Base-by-base conservation (phyloP, 257 asterid genomes). In the Solanum raphanifolium region DNA sequence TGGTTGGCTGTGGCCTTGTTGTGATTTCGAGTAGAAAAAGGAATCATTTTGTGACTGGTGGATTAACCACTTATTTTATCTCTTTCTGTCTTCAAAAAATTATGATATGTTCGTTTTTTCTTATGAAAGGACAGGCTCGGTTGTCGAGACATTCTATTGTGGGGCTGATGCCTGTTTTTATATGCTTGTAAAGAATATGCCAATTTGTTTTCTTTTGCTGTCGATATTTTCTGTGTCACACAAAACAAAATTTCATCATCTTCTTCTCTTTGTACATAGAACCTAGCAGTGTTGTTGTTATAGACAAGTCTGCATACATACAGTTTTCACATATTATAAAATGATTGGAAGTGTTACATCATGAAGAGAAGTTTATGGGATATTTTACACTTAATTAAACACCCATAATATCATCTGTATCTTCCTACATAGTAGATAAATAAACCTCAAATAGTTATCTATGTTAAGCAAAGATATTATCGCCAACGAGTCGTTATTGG, bases 71-170 rank as follows among this genome's bases (percentile, higher is more conserved):
- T 66, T 73, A 35, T 66, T 75, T 72, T 76, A 18, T 78, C 86
- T 43, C 71, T 21, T 3, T 20, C 11, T 75, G 55, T 38, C 60
- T 2, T 38, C 41, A 39, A 76, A 36, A 76, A 38, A 76, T 21
- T 76, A 6, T 39, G 7, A 74, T 21, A 74, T 21, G 32, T 35
- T 36, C 18, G 13, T 74, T 35, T 34, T 55, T 74, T 41, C 83
- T 35, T 11, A 36, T 6, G n/a, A 21, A 74, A 74, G 83, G 79
- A 65, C 32, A 46, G 29, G 76, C 84, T 88, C 58, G 8, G 48
- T 74, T 39, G 23, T 87, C 90, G 87, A 89, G 91, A 90, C 89
- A 87, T 89, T 90, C 90, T 48, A 71, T 46, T 83, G 90, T 87
- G 73, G 78, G 87, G 78, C 83, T 39, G 23, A 41, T 85, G 43